Percentiles rank a stretch among this genome's conserved stretches.
phyloP scores from a whole-genome alignment of 495 filamentous ascomycete species.

The Evernia prunastri region DNA sequence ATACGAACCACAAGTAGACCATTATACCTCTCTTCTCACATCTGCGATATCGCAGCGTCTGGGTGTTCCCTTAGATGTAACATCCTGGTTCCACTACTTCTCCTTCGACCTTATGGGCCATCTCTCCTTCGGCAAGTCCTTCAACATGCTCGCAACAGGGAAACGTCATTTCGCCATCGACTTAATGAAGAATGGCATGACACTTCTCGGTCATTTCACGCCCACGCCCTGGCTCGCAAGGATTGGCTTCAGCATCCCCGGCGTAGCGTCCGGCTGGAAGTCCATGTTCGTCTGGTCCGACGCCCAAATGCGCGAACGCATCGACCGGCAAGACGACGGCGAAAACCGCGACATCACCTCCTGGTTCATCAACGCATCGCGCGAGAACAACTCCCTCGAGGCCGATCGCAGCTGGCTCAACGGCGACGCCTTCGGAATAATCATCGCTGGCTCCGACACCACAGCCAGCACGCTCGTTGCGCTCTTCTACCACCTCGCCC shows the following conservation, averaged over 20 bases:
- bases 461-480: conserved; percentile 35
- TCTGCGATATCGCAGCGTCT: conserved; percentile 18
- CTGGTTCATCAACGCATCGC: conserved; percentile 23
- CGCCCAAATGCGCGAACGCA: conserved; percentile 21
- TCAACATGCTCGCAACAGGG: conserved; percentile 36
- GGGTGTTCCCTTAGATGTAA: conserved; percentile 31
- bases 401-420: conserved; percentile 24
- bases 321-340: conserved; percentile 11
- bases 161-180: conserved; percentile 28
- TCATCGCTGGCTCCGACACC: conserved; percentile 41
- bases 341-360: conserved; percentile 27
- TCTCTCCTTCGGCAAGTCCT: conserved; percentile 41
- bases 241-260: conserved; percentile 21
- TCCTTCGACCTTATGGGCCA: conserved; percentile 46
- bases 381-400: conserved; percentile 14
- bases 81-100: conserved; percentile 39
- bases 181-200: conserved; percentile 19
- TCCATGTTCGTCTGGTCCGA: conserved; percentile 23
- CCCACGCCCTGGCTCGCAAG: conserved; percentile 27
- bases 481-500: conserved; percentile 39
- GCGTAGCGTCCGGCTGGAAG: conserved; percentile 16
- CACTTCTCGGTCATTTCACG: conserved; percentile 27
- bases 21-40: conserved; percentile 24
- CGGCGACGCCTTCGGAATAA: conserved; percentile 31
- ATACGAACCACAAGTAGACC: conserved; percentile 30